Evolutionary conservation across 169 alveolate genomes (phyloP), one percentile per base, ranked within the genome.

Genomic region (Babesia gibsoni): DNA sequence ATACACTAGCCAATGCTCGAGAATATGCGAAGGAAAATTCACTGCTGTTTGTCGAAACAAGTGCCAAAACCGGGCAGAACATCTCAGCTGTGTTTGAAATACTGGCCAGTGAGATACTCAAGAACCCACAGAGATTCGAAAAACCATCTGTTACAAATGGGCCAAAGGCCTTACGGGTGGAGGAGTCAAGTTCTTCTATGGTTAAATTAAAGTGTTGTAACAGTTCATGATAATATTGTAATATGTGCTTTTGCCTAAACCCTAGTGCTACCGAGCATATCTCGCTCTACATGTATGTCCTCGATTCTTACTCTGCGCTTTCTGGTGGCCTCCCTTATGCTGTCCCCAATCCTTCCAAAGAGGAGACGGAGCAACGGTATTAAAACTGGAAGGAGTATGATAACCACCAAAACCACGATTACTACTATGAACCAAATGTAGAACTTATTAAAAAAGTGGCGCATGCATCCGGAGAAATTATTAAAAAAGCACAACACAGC

Each of bases 51-150:
- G 87, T 87, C 52, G 91, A 87, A 69, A 87, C 92, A 33, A 87
- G 92, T 64, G 92, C 92, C 49, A 87, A 87, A 75, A 87, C 92
- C 8, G 92, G 92, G 22, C 78, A 74, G 10, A 87, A 87, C 42
- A 80, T 87, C 36, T 57, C 74, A 36, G 63, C 69, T 37, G 84
- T 87, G 25, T 87, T 87, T 49, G 86, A 87, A 39, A 58, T 87
- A 72, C 89, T 87, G 52, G 84, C 92, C 18, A 67, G 61, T 70
- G 83, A 68, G 56, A 69, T 79, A 5, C 41, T 66, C 18, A 46
- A 53, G 35, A 64, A 79, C 73, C 83, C 83, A 12, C 37, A 49
- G 57, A 22, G 73, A 8, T 79, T 49, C 72, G 88, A 79, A 12
- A 69, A 67, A 37, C 54, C 69, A 0, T 41, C 84, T 9, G 32